Evolutionary conservation across 1,284 basidiomycete genomes (phyloP), one percentile per base, ranked within the genome.

Genomic region (Fereydounia khargensis): DNA sequence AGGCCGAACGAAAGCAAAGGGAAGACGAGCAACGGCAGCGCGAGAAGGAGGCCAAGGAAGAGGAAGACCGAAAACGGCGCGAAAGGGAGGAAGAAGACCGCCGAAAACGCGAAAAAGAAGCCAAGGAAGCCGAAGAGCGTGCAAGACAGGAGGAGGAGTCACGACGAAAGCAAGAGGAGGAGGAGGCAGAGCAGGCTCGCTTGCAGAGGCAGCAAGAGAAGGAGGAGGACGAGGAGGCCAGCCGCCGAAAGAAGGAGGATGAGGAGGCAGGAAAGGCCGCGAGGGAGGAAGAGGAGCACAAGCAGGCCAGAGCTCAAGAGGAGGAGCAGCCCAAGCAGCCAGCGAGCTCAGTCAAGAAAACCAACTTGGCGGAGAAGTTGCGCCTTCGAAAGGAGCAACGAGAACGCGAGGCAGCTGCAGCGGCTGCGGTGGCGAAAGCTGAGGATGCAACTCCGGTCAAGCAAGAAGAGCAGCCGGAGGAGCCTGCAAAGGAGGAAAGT

Each of bases 311-410:
- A 36, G 39, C 25, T 27, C 14, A 14, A 27, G 25, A 14, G 25
- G 25, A 8, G 14, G 14, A 14, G 14, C 8, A 14, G 25, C 8
- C 25, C 8, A 14, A 27, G 25, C 25, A 27, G 8, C 8, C 25
- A 27, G 25, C 8, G 25, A 27, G 25, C 18, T 24, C 43, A 9
- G 24, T 33, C 2, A 60, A 60, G 42, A 60, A 60, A 34, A 55
- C 43, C 35, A 60, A 47, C 19, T 20, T 60, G 27, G 57, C 57
- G 5, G 57, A 60, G 11, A 60, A 60, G 42, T 48, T 60, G 20
- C 47, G 47, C 28, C 40, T 33, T 23, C 47, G 57, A 13, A 60
- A 55, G 38, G 57, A 60, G 27, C 47, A 60, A 34, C 40, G 57
- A 6, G 57, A 60, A 17, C 39, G 47, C 5, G 57, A 51, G 20